These are phyloP conservation scores for Abelmoschus esculentus DNA, from an alignment of 345 rosid species.

Conservation along the genomic window DNA sequence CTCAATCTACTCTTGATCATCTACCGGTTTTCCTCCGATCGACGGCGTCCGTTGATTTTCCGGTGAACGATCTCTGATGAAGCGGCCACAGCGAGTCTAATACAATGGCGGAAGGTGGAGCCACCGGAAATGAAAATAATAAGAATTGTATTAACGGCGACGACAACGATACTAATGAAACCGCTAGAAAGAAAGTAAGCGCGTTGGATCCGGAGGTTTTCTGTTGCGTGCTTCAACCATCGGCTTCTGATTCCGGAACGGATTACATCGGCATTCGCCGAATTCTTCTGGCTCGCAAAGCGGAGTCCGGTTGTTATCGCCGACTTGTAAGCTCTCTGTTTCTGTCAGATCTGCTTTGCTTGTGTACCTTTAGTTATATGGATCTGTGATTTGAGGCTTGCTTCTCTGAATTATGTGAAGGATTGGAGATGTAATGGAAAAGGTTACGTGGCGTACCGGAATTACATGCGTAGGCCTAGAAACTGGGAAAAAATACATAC, in stretches of 20 bases:
- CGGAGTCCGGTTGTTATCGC: constrained; percentile 52
- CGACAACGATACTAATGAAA: background rate
- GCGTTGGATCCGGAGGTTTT: constrained; percentile 57
- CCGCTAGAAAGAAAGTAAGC: constrained; percentile 12
- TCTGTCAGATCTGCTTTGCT: background rate
- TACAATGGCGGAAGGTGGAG: constrained; percentile 36
- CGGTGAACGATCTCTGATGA: constrained; percentile 22
- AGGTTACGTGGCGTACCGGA: constrained; percentile 81
- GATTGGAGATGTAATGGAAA: constrained; percentile 95
- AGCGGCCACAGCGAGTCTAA: constrained; percentile 10
- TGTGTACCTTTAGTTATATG: background rate
- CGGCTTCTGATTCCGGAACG: constrained; percentile 49
- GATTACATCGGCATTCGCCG: constrained; percentile 75
- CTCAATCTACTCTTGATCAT: background rate
- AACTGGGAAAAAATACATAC: constrained; percentile 61
- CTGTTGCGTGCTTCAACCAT: constrained; percentile 75
- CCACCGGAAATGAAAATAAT: constrained; percentile 15
- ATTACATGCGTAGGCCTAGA: constrained; percentile 74
- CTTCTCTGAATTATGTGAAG: constrained; percentile 28
- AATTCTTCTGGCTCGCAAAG: constrained; percentile 72
- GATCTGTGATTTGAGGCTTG: constrained; percentile 8
- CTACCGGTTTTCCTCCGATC: background rate
- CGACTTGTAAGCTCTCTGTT: constrained; percentile 45
- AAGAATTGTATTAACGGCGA: background rate
- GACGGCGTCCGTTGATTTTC: background rate